Evolutionary conservation across 2,329 filamentous ascomycete species (phyloP).

Genomic region (Ceratocystis cubensis): DNA sequence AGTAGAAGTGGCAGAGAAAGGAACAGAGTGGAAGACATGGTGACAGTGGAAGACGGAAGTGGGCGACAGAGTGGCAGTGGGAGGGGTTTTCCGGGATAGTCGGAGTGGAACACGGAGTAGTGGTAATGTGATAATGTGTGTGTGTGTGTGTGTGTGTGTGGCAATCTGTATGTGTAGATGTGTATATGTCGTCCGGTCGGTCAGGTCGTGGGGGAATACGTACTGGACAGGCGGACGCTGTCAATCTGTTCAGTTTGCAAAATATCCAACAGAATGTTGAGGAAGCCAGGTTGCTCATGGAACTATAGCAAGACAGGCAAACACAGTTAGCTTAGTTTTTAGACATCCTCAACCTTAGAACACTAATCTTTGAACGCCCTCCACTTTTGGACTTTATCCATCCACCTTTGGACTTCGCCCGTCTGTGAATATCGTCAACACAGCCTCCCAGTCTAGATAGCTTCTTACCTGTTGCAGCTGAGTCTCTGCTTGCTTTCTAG

Average conservation of each 20-base stretch:
- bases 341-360: no score
- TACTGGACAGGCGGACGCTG: slow-evolving; percentile 80
- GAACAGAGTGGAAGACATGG: no score
- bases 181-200: background rate
- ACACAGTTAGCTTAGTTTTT: background rate
- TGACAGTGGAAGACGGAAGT: no score
- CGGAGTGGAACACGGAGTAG: no score
- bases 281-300: slow-evolving; percentile 80
- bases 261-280: slow-evolving; percentile 80
- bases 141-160: no score
- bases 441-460: background rate
- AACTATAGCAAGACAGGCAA: slow-evolving; percentile 44
- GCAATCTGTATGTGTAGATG: background rate
- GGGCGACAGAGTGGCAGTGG: no score
- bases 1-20: no score
- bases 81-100: no score
- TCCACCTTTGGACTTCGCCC: no score
- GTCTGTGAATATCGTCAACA: background rate
- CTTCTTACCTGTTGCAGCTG: slow-evolving; percentile 65
- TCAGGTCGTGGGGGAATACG: slow-evolving; percentile 29
- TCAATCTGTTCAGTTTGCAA: slow-evolving; percentile 77
- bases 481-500: slow-evolving; percentile 62
- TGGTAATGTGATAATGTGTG: no score
- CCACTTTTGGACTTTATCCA: no score
- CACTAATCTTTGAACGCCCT: no score